Evolutionary conservation across 768 basidiomycete species (phyloP), one percentile per base, ranked within the genome.

Genomic region (Dendrothele bispora): DNA sequence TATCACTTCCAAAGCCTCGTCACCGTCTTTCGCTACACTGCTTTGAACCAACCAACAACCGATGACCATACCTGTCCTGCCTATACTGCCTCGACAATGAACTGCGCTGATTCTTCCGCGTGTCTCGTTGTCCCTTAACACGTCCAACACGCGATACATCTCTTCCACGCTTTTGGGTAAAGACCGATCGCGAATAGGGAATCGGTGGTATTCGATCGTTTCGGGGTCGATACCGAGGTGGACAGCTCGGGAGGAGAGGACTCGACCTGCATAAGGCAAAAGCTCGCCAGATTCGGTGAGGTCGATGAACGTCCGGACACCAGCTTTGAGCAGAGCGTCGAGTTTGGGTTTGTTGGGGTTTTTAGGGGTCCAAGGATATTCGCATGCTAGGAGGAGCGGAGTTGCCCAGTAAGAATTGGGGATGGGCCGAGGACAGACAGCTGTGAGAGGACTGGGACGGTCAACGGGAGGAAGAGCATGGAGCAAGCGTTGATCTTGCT

Each of bases 371-470:
- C 84, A 91, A 1, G 88, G 88, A 63, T 89, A 90, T 59, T 91
- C 88, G 77, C 86, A 89, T 0, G 88, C 88, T 45, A 89, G 73
- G 28, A 91, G 76, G 10, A 73, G 65, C 0, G 82, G 74, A 0
- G 86, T 88, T 0, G 86, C 88, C 88, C 88, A 91, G 69, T 90
- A 90, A 0, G 84, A 87, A 65, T 91, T 91, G n/a, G 86, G 85
- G 59, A 90, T 82, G 24, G 88, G 88, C 1, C 84, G 80, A 3
- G 69, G 58, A 39, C 59, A 56, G 17, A 51, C 42, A 5, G 51
- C 43, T 18, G 39, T 52, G 11, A 55, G 44, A 36, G 51, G 51
- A 41, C 24, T 32, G 8, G 48, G 51, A 29, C 51, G 46, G 18
- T 53, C 41, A 21, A 43, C 48, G 15, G 48, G 51, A n/a, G 48